Percentiles rank a stretch among this genome's conserved stretches.
Conservation (phyloP, 805 yeast species). For the Wickerhamomyces sydowiorum region DNA sequence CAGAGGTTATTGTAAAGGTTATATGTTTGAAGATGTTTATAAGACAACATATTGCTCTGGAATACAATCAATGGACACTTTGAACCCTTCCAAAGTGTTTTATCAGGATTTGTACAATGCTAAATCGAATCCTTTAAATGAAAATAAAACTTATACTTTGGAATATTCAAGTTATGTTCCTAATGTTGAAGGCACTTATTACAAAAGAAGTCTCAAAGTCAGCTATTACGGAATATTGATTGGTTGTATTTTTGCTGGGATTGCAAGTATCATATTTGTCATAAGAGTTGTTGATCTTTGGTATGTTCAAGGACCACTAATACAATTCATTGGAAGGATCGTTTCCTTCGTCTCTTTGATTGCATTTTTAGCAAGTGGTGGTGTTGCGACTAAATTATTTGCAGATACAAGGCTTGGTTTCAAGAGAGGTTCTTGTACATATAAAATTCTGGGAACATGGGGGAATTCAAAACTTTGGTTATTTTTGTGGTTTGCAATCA, state of each 20-base stretch:
- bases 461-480: background rate
- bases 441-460: background rate
- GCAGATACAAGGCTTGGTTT: background rate
- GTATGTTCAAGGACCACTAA: background rate
- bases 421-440: background rate
- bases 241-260: background rate
- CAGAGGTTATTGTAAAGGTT: slow-evolving; percentile 53
- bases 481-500: background rate
- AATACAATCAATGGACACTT: background rate
- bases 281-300: background rate
- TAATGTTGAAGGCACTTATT: background rate
- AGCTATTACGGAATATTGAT: background rate
- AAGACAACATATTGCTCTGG: slow-evolving; percentile 40
- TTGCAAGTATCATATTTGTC: background rate
- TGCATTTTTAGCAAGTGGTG: background rate
- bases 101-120: background rate
- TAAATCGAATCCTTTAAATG: background rate
- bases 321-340: background rate
- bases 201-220: background rate
- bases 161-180: background rate
- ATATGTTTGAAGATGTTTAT: slow-evolving; percentile 4
- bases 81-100: background rate
- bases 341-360: background rate
- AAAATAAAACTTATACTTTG: background rate
- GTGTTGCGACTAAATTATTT: background rate